Base-by-base conservation (phyloP, 2,329 filamentous ascomycete species). In the Stagonosporopsis chrysanthemi region DNA sequence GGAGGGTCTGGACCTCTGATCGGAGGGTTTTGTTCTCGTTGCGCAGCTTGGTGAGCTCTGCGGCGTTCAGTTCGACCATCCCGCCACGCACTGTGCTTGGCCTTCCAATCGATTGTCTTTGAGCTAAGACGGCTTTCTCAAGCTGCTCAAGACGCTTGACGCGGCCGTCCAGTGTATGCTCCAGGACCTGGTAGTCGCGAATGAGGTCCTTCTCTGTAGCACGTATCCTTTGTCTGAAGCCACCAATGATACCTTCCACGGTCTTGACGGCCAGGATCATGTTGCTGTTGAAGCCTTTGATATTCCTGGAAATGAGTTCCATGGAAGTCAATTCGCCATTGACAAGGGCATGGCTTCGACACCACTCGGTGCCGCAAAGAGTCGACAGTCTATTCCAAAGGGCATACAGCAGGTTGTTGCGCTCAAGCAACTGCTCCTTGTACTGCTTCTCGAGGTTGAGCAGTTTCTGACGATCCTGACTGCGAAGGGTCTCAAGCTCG, bases 301-400 rank as follows among this genome's bases (percentile, higher is more conserved):
- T 83, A 77, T 95, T 92, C 46, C 88, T 93, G 1, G 88, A 87
- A 60, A 99, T 90, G 14, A 92, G 88, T 69, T 97, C 94, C 31
- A 96, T 83, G 12, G 90, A 92, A 0, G 93, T 92, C 6, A 96
- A 80, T 58, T 94, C 90, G 19, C 92, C 91, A 68, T 95, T 94
- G 71, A 98, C 90, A 23, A 97, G 86, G 54, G 89, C 90, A 75
- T 98, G 93, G 69, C 89, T 88, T 74, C 97, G 90, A 4, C 90
- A 87, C 94, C 95, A 99, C 71, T 98, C 95, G 0, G 87, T 85
- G 11, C 95, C 95, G 69, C 95, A 98, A 40, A 98, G 83, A 0
- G 86, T 84, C 3, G 91, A 93, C 8, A 99, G 83, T 42, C 90
- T 86, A 62, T 94, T 94, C 95, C 95, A 99, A 5, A 98, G 81